Percentiles rank a stretch among this genome's conserved stretches.
These are phyloP conservation scores for Colletotrichum truncatum DNA, from an alignment of 2,329 filamentous ascomycete genomes.

Conservation along the genomic window DNA sequence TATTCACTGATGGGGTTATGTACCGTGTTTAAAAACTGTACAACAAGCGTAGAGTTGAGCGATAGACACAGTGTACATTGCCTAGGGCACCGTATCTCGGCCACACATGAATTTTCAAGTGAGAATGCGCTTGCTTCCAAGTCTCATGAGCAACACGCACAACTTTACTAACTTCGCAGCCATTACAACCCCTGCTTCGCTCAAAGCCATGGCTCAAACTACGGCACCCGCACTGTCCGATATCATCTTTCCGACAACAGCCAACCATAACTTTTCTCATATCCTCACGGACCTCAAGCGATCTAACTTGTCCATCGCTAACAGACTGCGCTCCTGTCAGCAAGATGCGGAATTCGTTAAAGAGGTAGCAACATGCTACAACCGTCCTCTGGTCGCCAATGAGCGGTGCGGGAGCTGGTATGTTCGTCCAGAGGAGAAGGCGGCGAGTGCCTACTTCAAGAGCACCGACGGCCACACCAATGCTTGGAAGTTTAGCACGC, in stretches of 20 bases:
- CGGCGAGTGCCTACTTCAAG: slow-evolving; percentile 91
- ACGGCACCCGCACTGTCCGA: slow-evolving; percentile 43
- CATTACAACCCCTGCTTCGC: not conserved
- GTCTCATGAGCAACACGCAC: not conserved
- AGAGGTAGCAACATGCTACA: slow-evolving; percentile 62
- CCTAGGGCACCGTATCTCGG: not conserved
- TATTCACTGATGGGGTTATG: not conserved
- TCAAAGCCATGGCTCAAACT: not conserved
- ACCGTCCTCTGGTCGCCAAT: slow-evolving; percentile 84
- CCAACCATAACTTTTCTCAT: slow-evolving; percentile 73
- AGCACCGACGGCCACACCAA: slow-evolving; percentile 94
- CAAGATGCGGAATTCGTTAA: slow-evolving; percentile 80
- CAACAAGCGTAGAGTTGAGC: too few relatives aligned
- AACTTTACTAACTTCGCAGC: not conserved
- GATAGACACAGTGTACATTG: not conserved
- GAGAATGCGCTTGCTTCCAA: not conserved
- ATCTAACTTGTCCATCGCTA: slow-evolving; percentile 79
- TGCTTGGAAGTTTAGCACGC: slow-evolving; percentile 88
- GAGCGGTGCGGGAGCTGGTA: slow-evolving; percentile 98
- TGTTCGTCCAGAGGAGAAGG: slow-evolving; percentile 71
- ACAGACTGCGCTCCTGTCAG: slow-evolving; percentile 83
- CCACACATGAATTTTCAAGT: not conserved
- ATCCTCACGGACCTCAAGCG: slow-evolving; percentile 78
- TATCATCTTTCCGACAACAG: slow-evolving; percentile 59
- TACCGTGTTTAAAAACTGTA: too few relatives aligned